Conservation (phyloP, 129 eudicot genomes). For the Deinandra increscens region DNA sequence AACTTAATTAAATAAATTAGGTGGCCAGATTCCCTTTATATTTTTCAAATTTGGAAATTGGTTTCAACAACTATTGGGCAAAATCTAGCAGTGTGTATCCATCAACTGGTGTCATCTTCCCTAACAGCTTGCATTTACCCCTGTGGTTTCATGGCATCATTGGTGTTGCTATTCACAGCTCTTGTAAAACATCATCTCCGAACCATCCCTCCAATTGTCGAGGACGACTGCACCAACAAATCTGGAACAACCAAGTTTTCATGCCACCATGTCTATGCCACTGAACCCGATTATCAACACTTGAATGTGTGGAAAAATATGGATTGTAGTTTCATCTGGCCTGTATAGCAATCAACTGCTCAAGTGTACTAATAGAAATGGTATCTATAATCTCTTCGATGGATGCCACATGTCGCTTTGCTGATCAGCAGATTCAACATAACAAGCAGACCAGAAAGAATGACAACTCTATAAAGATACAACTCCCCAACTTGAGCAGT, state of each 20-base stretch:
- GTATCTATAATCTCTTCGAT: background rate
- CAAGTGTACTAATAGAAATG: background rate
- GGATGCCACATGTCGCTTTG: background rate
- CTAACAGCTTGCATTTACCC: background rate
- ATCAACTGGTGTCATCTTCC: background rate
- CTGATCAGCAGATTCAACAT: background rate
- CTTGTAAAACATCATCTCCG: conserved; percentile 15
- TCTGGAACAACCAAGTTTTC: conserved; percentile 16
- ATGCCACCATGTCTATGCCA: conserved; percentile 6
- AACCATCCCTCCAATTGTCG: background rate
- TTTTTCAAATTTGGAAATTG: conserved; percentile 11
- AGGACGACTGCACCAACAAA: background rate
- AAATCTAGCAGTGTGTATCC: background rate
- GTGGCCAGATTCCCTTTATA: conserved; percentile 24
- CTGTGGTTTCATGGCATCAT: conserved; percentile 25
- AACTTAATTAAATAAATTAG: conserved; percentile 2
- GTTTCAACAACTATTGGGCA: background rate
- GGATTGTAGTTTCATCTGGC: conserved; percentile 32
- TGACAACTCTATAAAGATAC: background rate
- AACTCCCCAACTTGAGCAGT: too few relatives aligned
- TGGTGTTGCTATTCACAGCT: conserved; percentile 27
- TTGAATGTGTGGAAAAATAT: conserved; percentile 15
- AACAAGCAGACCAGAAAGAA: background rate
- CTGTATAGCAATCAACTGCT: conserved; percentile 2
- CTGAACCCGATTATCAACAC: conserved; percentile 13